A percentile compares a stretch with the other conserved stretches of the same genome.
Evolutionary conservation across 2,329 filamentous ascomycete genomes (phyloP).

Genomic region (Paecilomyces variotii): DNA sequence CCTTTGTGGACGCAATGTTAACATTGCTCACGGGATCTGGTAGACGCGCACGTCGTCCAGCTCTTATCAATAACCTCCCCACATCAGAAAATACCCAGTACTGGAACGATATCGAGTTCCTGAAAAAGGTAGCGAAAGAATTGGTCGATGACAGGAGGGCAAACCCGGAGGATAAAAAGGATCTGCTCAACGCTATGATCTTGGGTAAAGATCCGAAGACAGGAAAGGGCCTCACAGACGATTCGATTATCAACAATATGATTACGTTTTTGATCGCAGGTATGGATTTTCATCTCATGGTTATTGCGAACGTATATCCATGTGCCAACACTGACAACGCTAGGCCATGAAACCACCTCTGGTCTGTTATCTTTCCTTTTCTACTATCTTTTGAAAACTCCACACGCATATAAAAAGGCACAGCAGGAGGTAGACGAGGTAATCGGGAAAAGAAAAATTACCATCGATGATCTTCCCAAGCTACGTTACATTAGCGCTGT

Average conservation of each 20-base stretch:
- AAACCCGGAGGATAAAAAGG: conserved; percentile 51
- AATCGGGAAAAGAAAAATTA: conserved; percentile 51
- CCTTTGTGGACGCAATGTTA: conserved; percentile 61
- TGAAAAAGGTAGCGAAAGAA: conserved; percentile 51
- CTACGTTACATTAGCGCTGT: conserved; percentile 59
- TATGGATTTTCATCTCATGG: conserved; percentile 9
- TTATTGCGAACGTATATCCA: neutral
- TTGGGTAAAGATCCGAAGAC: conserved; percentile 59
- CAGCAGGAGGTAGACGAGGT: conserved; percentile 62
- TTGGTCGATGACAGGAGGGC: conserved; percentile 52
- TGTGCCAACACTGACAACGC: neutral
- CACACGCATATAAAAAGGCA: conserved; percentile 52
- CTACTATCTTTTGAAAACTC: conserved; percentile 57
- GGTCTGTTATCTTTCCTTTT: conserved; percentile 59
- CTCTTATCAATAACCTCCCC: conserved; percentile 39
- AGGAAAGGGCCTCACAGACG: conserved; percentile 55
- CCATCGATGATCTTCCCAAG: conserved; percentile 54
- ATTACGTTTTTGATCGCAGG: conserved; percentile 64
- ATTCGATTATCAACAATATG: conserved; percentile 60
- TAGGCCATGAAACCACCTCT: conserved; percentile 63
- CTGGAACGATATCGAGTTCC: conserved; percentile 27
- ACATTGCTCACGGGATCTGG: conserved; percentile 53
- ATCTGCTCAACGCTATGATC: conserved; percentile 64
- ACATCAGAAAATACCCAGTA: conserved; percentile 23
- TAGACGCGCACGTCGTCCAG: conserved; percentile 41